Evolutionary conservation across 148 eudicot genomes (phyloP).

Genomic region (Pouteria glomerata): DNA sequence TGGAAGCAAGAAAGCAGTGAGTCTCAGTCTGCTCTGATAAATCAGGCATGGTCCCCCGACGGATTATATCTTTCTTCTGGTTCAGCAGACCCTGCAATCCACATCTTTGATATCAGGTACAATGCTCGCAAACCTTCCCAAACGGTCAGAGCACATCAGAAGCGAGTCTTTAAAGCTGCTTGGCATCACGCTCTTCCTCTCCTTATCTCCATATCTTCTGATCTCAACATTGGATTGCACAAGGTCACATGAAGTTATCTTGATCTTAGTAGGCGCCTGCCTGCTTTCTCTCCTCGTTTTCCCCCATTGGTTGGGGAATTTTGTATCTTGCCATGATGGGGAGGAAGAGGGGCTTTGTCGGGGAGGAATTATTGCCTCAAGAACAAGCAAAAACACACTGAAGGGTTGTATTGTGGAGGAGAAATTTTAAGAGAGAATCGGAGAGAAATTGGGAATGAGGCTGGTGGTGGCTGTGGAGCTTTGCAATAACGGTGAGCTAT

Average conservation of each 20-base stretch:
- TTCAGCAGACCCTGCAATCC: constrained; percentile 83
- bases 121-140: constrained; percentile 78
- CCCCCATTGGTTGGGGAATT: not conserved
- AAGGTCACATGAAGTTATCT: constrained; percentile 31
- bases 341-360: not conserved
- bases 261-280: not conserved
- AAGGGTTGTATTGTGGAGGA: not conserved
- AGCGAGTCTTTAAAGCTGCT: constrained; percentile 86
- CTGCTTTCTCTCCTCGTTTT: not conserved
- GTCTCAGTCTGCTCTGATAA: constrained; percentile 88
- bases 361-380: not conserved
- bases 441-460: not conserved
- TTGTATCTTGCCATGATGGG: too few relatives aligned
- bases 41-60: constrained; percentile 98
- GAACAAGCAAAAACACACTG: not conserved
- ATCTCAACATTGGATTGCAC: constrained; percentile 81
- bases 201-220: constrained; percentile 86
- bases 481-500: not conserved
- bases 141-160: constrained; percentile 77
- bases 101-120: constrained; percentile 83
- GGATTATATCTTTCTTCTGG: constrained; percentile 90
- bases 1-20: constrained; percentile 98
- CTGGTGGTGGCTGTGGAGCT: not conserved
- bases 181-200: constrained; percentile 80
- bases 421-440: not conserved